Conservation (phyloP, 306 rosid genomes). For the Castanospermum australe region DNA sequence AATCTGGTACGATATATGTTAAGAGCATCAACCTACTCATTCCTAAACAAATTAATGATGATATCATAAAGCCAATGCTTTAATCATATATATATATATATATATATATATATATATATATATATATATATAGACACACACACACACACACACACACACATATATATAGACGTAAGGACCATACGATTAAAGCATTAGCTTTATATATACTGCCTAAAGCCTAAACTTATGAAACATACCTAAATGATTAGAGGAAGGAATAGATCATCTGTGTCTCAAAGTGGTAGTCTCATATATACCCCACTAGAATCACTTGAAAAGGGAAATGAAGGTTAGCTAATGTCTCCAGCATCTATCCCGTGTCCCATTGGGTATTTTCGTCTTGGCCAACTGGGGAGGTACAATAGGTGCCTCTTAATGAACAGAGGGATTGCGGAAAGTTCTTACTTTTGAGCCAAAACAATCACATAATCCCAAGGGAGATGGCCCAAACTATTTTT, state of each 20-base stretch:
- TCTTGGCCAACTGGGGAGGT: neutral
- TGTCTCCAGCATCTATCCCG: conserved; percentile 27
- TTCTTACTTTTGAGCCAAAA: conserved; percentile 19
- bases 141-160: too few relatives aligned
- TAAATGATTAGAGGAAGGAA: conserved; percentile 48
- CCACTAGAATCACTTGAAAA: conserved; percentile 50
- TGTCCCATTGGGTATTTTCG: conserved; percentile 7
- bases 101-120: too few relatives aligned
- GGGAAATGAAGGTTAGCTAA: conserved; percentile 20
- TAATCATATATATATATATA: neutral
- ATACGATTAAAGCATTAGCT: too few relatives aligned
- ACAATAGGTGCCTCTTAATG: conserved; percentile 30
- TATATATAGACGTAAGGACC: too few relatives aligned
- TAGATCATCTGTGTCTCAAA: conserved; percentile 42
- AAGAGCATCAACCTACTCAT: neutral
- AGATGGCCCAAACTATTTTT: conserved; percentile 28
- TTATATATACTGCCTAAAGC: neutral
- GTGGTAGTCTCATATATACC: conserved; percentile 38
- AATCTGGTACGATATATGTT: neutral
- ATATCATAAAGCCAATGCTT: neutral
- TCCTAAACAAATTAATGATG: neutral
- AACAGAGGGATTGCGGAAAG: neutral
- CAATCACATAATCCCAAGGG: conserved; percentile 23
- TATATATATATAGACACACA: neutral
- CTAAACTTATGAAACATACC: conserved; percentile 23